Evolutionary conservation across 1,284 basidiomycete species (phyloP), one percentile per base, ranked within the genome.

Genomic region (Austroboletus novae-zelandiae): DNA sequence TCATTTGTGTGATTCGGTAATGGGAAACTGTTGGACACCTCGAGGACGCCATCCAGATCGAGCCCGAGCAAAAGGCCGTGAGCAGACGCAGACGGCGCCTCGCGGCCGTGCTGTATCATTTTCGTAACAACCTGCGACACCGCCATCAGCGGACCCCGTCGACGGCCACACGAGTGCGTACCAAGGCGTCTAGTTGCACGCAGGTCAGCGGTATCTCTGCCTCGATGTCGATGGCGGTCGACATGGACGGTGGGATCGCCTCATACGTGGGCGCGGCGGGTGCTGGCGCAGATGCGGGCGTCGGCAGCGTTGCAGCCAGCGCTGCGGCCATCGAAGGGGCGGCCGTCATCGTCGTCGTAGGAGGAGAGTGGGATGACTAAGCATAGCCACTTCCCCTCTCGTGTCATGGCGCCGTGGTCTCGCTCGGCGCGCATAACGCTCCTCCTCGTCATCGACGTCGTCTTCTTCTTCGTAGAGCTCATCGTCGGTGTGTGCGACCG

Each of bases 381-480:
- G 48, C 58, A n/a, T 7, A 6, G 1, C 6, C 11, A 42, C 9
- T 13, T 40, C 29, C 18, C 15, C 44, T 4, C 4, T 15, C 36
- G 14, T 4, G 18, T 35, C 46, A 86, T 84, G 81, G 71, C 67
- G 40, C 66, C 88, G 25, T 27, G 25, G 67, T 91, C 89, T 58
- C 82, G 91, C 57, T 81, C 87, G 40, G 74, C 86, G 8, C 79
- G 87, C 62, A 95, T 96, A 64, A 84, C 83, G 40, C 76, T 91
- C 55, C 78, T 97, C 43, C 78, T 98, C 41, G 76, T 80, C 50
- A 92, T 99, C 52, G 95, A 98, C 70, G 69, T 91, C 8, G 43
- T 86, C 47, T 99, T 99, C 77, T 96, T 99, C 74, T 83, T 98
- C 62, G 76, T 98, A 50, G 97, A 98, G 70, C 81, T 97, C 66